A percentile compares a stretch with the other conserved stretches of the same genome.
Conservation (phyloP, 2,329 filamentous ascomycete genomes). For the Aspergillus aculeatinus region DNA sequence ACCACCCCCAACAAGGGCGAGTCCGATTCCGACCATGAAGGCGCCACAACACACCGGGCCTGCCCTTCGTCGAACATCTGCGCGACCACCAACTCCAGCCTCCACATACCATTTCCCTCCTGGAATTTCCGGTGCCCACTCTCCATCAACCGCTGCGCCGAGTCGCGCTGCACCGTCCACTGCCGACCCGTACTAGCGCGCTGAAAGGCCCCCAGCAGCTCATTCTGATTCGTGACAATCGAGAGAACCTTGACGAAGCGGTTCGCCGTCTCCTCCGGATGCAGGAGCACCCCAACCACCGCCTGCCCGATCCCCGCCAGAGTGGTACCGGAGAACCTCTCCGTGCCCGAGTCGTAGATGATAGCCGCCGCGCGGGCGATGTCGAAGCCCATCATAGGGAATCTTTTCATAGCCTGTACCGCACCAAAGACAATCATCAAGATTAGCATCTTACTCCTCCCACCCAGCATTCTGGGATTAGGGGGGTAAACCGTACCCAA, state of each 20-base stretch:
- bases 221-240: slow-evolving; percentile 9
- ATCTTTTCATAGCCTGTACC: slow-evolving; percentile 5
- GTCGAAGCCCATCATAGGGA: slow-evolving; percentile 11
- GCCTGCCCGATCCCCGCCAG: slow-evolving; percentile 11
- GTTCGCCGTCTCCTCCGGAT: slow-evolving; percentile 11
- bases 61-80: slow-evolving; percentile 6
- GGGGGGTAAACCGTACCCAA: background rate
- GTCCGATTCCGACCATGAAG: slow-evolving; percentile 7
- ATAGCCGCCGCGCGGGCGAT: background rate
- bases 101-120: slow-evolving; percentile 2
- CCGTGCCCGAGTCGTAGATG: slow-evolving; percentile 13
- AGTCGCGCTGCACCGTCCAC: slow-evolving; percentile 10
- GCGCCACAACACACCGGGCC: slow-evolving; percentile 4
- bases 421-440: too few relatives aligned
- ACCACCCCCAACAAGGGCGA: slow-evolving; percentile 3
- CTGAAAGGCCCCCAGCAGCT: slow-evolving; percentile 14
- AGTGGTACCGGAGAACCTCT: slow-evolving; percentile 9
- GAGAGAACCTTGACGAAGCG: slow-evolving; percentile 10
- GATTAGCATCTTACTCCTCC: background rate
- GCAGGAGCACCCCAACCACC: slow-evolving; percentile 10
- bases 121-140: slow-evolving; percentile 2
- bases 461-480: too few relatives aligned
- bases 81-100: slow-evolving; percentile 9
- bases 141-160: background rate
- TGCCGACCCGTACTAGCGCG: background rate